Percentiles rank a stretch among this genome's conserved stretches.
phyloP scores from a whole-genome alignment of 164 flowering plant species.

The Nymphaea thermarum region DNA sequence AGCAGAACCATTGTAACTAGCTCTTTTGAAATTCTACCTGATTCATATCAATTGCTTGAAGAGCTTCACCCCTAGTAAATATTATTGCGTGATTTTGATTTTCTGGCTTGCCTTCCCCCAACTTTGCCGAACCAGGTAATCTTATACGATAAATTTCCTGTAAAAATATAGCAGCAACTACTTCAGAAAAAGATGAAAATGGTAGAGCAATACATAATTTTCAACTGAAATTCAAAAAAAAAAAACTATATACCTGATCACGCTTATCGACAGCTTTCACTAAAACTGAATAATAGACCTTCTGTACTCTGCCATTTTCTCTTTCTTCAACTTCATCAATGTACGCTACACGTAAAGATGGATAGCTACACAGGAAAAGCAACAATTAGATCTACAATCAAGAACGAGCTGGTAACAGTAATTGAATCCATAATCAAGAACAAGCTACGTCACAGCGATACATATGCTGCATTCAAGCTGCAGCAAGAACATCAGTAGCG shows the following conservation, averaged over 20 bases:
- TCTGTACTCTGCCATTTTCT: conserved; percentile 58
- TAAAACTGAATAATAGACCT: conserved; percentile 88
- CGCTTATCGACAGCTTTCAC: conserved; percentile 85
- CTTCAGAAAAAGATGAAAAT: too few relatives aligned
- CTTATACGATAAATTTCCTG: conserved; percentile 88
- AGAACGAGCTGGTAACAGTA: too few relatives aligned
- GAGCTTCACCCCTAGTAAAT: conserved; percentile 93
- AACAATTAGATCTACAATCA: too few relatives aligned
- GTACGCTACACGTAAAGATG: conserved; percentile 85
- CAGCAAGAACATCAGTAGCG: too few relatives aligned
- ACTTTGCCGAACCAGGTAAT: conserved; percentile 82
- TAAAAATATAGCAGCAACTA: too few relatives aligned
- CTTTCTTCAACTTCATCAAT: conserved; percentile 98
- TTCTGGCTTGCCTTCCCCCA: conserved; percentile 99
- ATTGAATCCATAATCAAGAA: too few relatives aligned
- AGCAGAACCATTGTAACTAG: too few relatives aligned
- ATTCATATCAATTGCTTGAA: conserved; percentile 97
- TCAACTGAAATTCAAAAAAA: not conserved
- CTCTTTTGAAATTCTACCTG: conserved; percentile 37
- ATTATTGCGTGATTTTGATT: conserved; percentile 98
- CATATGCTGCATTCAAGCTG: too few relatives aligned
- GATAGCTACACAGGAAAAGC: too few relatives aligned
- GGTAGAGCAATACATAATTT: too few relatives aligned
- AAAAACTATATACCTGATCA: conserved; percentile 64
- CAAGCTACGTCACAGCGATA: too few relatives aligned